Conservation (phyloP, 768 basidiomycete species). For the Ephemerocybe angulata region DNA sequence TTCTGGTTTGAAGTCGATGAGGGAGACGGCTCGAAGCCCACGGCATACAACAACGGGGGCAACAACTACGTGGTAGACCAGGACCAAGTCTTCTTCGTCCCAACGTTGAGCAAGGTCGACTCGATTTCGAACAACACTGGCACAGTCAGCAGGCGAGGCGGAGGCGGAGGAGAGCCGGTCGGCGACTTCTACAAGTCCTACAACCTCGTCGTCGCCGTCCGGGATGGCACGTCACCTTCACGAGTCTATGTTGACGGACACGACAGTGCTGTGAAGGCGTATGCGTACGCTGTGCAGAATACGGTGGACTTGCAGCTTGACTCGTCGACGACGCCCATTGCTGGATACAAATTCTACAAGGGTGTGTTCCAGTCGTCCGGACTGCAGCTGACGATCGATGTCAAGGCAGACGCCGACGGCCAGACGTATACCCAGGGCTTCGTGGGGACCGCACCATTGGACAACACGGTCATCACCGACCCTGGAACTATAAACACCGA, state of each 20-base stretch:
- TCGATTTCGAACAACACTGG: too few species aligned
- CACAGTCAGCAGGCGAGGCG: too few species aligned
- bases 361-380: constrained; percentile 5
- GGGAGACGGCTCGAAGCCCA: constrained; percentile 25
- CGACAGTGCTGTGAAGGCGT: constrained; percentile 13
- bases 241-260: constrained; percentile 14
- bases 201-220: constrained; percentile 1
- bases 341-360: constrained; percentile 13
- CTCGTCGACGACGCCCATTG: constrained; percentile 7
- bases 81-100: constrained; percentile 33
- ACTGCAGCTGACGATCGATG: constrained; percentile 15
- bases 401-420: constrained; percentile 11
- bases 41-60: constrained; percentile 32
- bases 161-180: background rate
- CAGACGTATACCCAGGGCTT: constrained; percentile 13
- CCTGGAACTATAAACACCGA: constrained; percentile 21
- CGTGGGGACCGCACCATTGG: constrained; percentile 25
- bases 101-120: constrained; percentile 21
- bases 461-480: constrained; percentile 23
- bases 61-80: constrained; percentile 29
- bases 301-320: constrained; percentile 9
- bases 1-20: constrained; percentile 42
- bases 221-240: constrained; percentile 6
- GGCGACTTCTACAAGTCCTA: background rate
- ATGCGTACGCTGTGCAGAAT: constrained; percentile 3